Conservation (phyloP, 2,329 filamentous ascomycete species). For the Phaeosphaeriaceae sp. region DNA sequence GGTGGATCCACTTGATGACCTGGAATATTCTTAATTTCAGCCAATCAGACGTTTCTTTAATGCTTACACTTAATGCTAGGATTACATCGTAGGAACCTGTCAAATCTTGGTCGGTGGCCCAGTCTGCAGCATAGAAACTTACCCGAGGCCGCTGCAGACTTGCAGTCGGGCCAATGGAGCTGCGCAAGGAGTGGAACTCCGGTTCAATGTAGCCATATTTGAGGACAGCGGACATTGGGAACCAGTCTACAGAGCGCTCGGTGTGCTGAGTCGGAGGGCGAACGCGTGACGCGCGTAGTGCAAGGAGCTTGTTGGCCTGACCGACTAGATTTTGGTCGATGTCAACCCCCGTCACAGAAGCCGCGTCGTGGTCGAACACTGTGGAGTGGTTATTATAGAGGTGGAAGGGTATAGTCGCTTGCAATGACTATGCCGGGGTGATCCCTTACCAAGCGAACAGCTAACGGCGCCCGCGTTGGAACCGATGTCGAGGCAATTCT, state of each 20-base stretch:
- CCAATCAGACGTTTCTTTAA: neutral
- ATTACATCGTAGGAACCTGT: slow-evolving; percentile 43
- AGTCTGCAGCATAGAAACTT: slow-evolving; percentile 44
- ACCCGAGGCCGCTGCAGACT: slow-evolving; percentile 33
- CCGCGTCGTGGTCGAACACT: slow-evolving; percentile 48
- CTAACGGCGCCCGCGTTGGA: slow-evolving; percentile 49
- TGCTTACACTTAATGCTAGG: slow-evolving; percentile 40
- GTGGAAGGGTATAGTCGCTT: slow-evolving; percentile 39
- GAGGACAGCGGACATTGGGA: slow-evolving; percentile 46
- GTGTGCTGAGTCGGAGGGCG: slow-evolving; percentile 27
- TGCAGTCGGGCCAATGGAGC: slow-evolving; percentile 20
- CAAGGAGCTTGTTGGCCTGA: slow-evolving; percentile 45
- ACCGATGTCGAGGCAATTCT: slow-evolving; percentile 48
- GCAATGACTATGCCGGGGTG: slow-evolving; percentile 26
- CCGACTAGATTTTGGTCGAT: slow-evolving; percentile 46
- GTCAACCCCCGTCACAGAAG: slow-evolving; percentile 49
- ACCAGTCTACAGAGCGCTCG: slow-evolving; percentile 39
- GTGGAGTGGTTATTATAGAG: slow-evolving; percentile 37
- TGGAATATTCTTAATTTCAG: slow-evolving; percentile 4
- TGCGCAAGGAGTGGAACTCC: slow-evolving; percentile 17
- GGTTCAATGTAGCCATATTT: slow-evolving; percentile 41
- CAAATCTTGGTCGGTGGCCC: slow-evolving; percentile 33
- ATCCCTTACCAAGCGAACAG: slow-evolving; percentile 47
- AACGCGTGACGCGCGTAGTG: slow-evolving; percentile 45
- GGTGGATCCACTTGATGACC: slow-evolving; percentile 50